phyloP scores from a whole-genome alignment of 129 eudicot species.

The Smallanthus sonchifolius region DNA sequence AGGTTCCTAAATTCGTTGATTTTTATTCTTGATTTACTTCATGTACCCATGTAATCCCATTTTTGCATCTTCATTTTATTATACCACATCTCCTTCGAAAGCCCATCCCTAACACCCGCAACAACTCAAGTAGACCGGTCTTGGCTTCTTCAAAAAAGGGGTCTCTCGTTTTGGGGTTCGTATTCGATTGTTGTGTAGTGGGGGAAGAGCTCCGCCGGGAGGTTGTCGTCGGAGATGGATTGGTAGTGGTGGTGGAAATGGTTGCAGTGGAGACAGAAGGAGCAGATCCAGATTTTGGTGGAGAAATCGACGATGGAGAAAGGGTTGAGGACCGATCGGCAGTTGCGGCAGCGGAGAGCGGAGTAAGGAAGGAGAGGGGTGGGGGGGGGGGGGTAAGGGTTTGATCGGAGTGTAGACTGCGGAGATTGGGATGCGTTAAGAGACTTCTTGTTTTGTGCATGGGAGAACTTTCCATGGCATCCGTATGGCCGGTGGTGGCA shows the following conservation, averaged over 20 bases:
- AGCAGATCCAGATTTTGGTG: constrained; percentile 88
- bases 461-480: constrained; percentile 76
- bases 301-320: constrained; percentile 87
- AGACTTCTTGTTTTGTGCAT: constrained; percentile 69
- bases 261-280: constrained; percentile 78
- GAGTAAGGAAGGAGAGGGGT: constrained; percentile 73
- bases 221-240: constrained; percentile 63
- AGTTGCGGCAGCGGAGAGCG: constrained; percentile 83
- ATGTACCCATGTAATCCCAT: no score
- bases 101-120: no score
- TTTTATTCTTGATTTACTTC: no score
- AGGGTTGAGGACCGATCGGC: constrained; percentile 91
- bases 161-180: constrained; percentile 26
- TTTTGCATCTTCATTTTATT: no score
- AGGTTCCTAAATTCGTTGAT: no score
- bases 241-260: constrained; percentile 80
- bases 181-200: constrained; percentile 83
- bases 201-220: constrained; percentile 86
- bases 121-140: no score
- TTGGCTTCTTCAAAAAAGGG: background rate
- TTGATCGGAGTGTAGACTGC: constrained; percentile 92
- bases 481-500: no score
- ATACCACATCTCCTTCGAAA: no score
- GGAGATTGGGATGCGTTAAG: constrained; percentile 75
- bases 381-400: constrained; percentile 54